Conservation (phyloP, 768 basidiomycete genomes). For the Psilocybe cyanescens region DNA sequence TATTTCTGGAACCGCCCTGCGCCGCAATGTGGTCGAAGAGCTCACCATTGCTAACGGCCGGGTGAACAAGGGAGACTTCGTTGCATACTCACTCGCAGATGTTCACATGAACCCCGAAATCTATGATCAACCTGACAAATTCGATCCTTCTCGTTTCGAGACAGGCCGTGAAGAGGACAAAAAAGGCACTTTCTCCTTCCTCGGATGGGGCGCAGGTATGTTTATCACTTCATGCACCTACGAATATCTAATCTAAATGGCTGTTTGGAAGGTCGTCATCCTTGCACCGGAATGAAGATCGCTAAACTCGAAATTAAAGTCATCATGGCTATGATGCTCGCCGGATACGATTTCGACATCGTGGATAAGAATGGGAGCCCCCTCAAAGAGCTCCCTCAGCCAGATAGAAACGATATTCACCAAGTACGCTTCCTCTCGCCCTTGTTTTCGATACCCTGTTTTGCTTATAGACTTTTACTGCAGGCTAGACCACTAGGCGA, state of each 20-base stretch:
- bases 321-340: slow-evolving; percentile 35
- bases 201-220: slow-evolving; percentile 46
- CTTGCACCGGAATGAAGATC: slow-evolving; percentile 40
- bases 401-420: slow-evolving; percentile 37
- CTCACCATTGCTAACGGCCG: slow-evolving; percentile 27
- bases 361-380: slow-evolving; percentile 34
- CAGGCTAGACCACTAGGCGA: slow-evolving; percentile 26
- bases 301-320: slow-evolving; percentile 44
- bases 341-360: slow-evolving; percentile 34
- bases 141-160: slow-evolving; percentile 39
- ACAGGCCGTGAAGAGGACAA: slow-evolving; percentile 38
- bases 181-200: slow-evolving; percentile 32
- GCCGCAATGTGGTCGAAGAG: slow-evolving; percentile 38
- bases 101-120: slow-evolving; percentile 38
- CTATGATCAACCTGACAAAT: slow-evolving; percentile 36
- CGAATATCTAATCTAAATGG: no score
- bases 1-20: slow-evolving; percentile 30
- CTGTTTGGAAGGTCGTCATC: slow-evolving; percentile 36
- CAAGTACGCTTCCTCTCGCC: slow-evolving; percentile 21
- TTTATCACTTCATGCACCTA: background rate
- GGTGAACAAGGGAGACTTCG: slow-evolving; percentile 37
- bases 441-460: background rate
- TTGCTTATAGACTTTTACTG: background rate
- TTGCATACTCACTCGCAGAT: slow-evolving; percentile 37
- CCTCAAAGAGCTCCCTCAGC: slow-evolving; percentile 25